Base-by-base conservation (phyloP, 305 asterid species). In the Stenogyne calaminthoides region DNA sequence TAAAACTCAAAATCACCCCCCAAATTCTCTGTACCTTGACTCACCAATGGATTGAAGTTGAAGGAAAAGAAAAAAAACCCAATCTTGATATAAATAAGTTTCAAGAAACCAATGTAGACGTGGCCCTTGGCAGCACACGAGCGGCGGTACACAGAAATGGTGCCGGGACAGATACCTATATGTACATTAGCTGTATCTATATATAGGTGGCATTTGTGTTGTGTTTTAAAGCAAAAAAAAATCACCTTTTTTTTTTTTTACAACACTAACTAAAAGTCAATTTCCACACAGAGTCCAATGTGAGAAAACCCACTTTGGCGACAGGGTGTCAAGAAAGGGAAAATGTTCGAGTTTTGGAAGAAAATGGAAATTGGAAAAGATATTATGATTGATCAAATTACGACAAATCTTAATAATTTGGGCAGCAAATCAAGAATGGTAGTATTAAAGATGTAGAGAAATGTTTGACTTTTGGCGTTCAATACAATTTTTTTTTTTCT, bases 221-320 rank as follows among this genome's bases (percentile, higher is more conserved):
- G 64, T 42, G 63, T 40, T 52, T 62, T 22, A 22, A 22, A 22
- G 25, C 25, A 22, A 2, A 1, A 22, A 22, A 22, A 22, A 22
- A 22, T 2, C 25, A 1, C 25, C 1, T 22, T 2, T 22, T 22
- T 22, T 1, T 22, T n/a, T n/a, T n/a, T n/a, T n/a, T n/a, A 22
- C 1, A 22, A 22, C 25, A 22, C 25, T 0, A 1, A 0, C 25
- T 2, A 22, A 74, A 85, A 76, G 86, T 81, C 83, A 84, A 82
- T 79, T 72, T 78, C 73, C 73, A 76, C 86, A 52, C 87, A 67
- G 66, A 71, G 69, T 83, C 83, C 91, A 69, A 87, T 63, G 80
- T 55, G 25, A 22, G 25, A 22, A n/a, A 22, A 70, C 80, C 86
- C 83, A 49, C 81, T 76, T 73, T 61, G 70, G 55, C 73, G 69